Evolutionary conservation across 179 eudicot species (phyloP), one percentile per base, ranked within the genome.

Genomic region (Beta corolliflora): DNA sequence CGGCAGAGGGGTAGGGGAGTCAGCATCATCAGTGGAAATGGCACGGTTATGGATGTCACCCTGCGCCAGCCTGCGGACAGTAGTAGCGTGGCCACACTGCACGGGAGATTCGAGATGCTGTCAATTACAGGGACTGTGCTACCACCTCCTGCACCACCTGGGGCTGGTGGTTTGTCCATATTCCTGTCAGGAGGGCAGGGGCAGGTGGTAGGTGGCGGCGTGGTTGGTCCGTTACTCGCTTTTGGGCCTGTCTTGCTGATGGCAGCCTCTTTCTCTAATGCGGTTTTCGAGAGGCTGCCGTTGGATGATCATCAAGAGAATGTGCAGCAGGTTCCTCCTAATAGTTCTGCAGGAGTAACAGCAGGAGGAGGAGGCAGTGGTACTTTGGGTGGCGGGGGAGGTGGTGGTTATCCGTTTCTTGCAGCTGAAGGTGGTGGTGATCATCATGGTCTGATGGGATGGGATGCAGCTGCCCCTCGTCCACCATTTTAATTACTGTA

Each of bases 81-180:
- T 11, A 52, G 63, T 9, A 72, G 77, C 36, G 84, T 78, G 1
- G 80, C 75, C 9, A 81, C 86, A 21, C 73, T 87, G 52, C 87
- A 77, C 8, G 89, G 89, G 14, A 71, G 88, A 55, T 87, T 87
- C 41, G 89, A 87, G 77, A 85, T 85, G 21, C 69, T 87, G 53
- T 83, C 89, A 0, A 19, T 87, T 36, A 81, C 84, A 59, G 89
- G 89, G 45, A 85, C 89, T 10, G 78, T 81, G 0, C 83, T 87
- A 1, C 89, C 89, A 9, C 89, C 88, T 36, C 87, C 87, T 18
- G 88, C 89, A 7, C 89, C 89, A 0, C 86, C 88, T 0, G 85
- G 85, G 0, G 83, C 88, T 0, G 86, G 84, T 3, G 88, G 88
- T 21, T 66, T 85, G 59, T 81, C 86, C 12, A 73, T 87, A 0